These are phyloP conservation scores for Vitis amurensis DNA, from an alignment of 164 flowering plant genomes.

Conservation along the genomic window DNA sequence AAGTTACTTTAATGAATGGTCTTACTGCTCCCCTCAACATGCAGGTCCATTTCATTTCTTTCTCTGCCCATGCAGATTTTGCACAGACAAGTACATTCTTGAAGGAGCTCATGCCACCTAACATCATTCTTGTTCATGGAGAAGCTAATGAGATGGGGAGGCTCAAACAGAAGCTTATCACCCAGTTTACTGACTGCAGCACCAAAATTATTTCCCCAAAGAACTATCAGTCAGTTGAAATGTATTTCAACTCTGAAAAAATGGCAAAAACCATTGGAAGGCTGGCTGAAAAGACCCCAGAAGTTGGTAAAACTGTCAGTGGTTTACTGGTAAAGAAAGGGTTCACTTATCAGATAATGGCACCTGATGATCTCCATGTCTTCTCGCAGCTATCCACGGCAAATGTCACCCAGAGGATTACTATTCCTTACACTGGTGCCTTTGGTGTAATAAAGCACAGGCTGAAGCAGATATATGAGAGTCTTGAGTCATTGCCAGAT, in stretches of 20 bases:
- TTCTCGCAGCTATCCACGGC: conserved; percentile 89
- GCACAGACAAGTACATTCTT: conserved; percentile 87
- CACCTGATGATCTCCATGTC: conserved; percentile 88
- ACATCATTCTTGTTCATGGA: conserved; percentile 94
- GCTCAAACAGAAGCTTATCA: conserved; percentile 81
- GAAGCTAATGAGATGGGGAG: conserved; percentile 95
- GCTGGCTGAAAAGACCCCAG: conserved; percentile 84
- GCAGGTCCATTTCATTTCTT: conserved; percentile 94
- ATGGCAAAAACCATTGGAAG: conserved; percentile 92
- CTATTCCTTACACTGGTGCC: conserved; percentile 81
- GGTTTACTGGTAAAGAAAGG: conserved; percentile 93
- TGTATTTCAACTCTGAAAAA: conserved; percentile 89
- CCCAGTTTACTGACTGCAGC: conserved; percentile 71
- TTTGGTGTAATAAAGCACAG: conserved; percentile 77
- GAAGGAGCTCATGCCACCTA: conserved; percentile 91
- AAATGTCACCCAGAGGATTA: conserved; percentile 72
- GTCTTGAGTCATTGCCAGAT: conserved; percentile 60
- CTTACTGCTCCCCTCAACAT: conserved; percentile 87
- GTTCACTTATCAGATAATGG: conserved; percentile 94
- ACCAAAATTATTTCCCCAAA: conserved; percentile 78
- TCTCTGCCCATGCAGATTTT: conserved; percentile 96
- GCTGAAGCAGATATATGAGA: conserved; percentile 82
- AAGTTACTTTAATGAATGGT: conserved; percentile 91
- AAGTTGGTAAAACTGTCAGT: conserved; percentile 74
- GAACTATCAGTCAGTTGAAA: conserved; percentile 94